A percentile compares a stretch with the other conserved stretches of the same genome.
These are phyloP conservation scores for Hypoxylon sp. DNA, from an alignment of 2,329 filamentous ascomycete genomes.

Conservation along the genomic window DNA sequence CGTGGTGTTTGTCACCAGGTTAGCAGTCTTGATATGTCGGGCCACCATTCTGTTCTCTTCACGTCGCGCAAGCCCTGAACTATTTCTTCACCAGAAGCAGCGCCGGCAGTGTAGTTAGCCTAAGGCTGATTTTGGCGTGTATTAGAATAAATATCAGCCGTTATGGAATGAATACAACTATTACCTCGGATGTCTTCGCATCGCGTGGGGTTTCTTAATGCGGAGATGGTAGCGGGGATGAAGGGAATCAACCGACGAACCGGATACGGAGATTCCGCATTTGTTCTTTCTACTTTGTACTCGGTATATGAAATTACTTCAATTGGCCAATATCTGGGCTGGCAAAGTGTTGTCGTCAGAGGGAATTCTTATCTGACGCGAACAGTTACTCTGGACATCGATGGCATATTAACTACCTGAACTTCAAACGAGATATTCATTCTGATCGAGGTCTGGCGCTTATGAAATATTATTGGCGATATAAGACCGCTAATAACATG, in stretches of 20 bases:
- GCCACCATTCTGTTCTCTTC: slow-evolving; percentile 42
- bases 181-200: slow-evolving; percentile 35
- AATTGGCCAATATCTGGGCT: background rate
- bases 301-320: slow-evolving; percentile 9
- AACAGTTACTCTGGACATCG: background rate
- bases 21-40: slow-evolving; percentile 46
- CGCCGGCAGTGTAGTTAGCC: background rate
- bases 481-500: background rate
- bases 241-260: slow-evolving; percentile 33
- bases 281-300: slow-evolving; percentile 8
- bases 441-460: background rate
- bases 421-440: background rate
- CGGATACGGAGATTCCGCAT: slow-evolving; percentile 10
- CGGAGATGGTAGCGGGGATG: slow-evolving; percentile 36
- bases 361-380: background rate
- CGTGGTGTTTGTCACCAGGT: slow-evolving; percentile 41
- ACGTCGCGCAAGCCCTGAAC: background rate
- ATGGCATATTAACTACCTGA: background rate
- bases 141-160: background rate
- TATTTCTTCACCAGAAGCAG: background rate
- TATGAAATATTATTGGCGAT: background rate
- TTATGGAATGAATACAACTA: slow-evolving; percentile 9
- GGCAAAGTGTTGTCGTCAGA: background rate
- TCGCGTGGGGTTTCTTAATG: slow-evolving; percentile 26
- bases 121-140: background rate